A percentile compares a stretch with the other conserved stretches of the same genome.
Evolutionary conservation across 2,329 filamentous ascomycete species (phyloP).

Genomic region (Hymenoscyphus infarciens): DNA sequence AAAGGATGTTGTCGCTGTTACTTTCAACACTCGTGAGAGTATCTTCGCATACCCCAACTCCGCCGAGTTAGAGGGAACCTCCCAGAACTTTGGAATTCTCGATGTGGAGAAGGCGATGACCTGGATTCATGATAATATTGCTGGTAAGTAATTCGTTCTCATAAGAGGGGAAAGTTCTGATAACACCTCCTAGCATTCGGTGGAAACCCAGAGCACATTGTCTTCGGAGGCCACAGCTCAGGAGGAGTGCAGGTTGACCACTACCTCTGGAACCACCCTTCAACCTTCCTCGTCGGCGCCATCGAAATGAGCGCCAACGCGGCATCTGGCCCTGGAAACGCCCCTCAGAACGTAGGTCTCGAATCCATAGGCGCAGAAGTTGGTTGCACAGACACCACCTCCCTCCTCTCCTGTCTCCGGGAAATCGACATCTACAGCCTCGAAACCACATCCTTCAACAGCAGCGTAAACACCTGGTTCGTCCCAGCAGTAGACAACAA

Average conservation of each 20-base stretch:
- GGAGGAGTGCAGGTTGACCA: constrained; percentile 36
- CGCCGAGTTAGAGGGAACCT: constrained; percentile 9
- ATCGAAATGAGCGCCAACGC: constrained; percentile 44
- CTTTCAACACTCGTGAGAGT: constrained; percentile 43
- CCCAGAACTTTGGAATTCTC: constrained; percentile 44
- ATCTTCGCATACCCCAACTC: constrained; percentile 40
- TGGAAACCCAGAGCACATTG: constrained; percentile 43
- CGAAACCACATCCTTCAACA: constrained; percentile 36
- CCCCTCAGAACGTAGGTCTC: constrained; percentile 38
- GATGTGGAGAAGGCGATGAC: constrained; percentile 56
- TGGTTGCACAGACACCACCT: constrained; percentile 35
- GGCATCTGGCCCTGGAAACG: constrained; percentile 40
- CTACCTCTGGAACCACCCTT: constrained; percentile 42
- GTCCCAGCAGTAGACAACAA: constrained; percentile 38
- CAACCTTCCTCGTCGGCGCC: constrained; percentile 39
- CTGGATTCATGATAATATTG: constrained; percentile 61
- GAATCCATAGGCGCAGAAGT: constrained; percentile 39
- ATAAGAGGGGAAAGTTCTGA: too few species aligned
- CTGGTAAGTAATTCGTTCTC: constrained; percentile 45
- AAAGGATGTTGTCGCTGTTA: constrained; percentile 37
- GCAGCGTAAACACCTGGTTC: constrained; percentile 42
- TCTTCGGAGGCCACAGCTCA: constrained; percentile 49
- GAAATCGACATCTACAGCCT: constrained; percentile 32
- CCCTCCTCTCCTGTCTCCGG: constrained; percentile 40
- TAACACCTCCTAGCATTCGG: constrained; percentile 42